Percentiles rank a stretch among this genome's conserved stretches.
Conservation (phyloP, 2,329 filamentous ascomycete genomes). For the Fusarium avenaceum region DNA sequence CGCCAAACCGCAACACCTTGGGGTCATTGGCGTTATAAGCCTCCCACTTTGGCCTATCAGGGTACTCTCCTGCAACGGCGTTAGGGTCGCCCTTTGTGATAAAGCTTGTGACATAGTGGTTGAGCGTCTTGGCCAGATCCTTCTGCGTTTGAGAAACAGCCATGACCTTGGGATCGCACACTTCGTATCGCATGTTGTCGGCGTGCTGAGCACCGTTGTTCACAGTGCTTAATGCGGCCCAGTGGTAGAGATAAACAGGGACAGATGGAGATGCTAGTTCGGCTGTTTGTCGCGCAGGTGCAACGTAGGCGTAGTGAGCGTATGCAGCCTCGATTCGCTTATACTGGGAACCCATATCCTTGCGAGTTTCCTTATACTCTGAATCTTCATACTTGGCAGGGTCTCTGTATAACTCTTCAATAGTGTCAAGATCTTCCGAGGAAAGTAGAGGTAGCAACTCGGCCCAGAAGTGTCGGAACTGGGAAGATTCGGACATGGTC, state of each 20-base stretch:
- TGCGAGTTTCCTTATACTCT: conserved; percentile 56
- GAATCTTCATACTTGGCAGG: conserved; percentile 53
- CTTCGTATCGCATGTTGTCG: conserved; percentile 64
- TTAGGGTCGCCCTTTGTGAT: conserved; percentile 63
- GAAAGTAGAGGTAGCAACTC: conserved; percentile 70
- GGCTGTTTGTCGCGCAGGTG: conserved; percentile 65
- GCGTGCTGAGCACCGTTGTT: conserved; percentile 62
- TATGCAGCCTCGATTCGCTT: conserved; percentile 68
- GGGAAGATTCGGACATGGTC: conserved; percentile 58
- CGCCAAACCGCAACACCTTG: conserved; percentile 59
- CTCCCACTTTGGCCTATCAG: conserved; percentile 54
- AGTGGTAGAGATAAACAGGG: conserved; percentile 48
- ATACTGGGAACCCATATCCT: conserved; percentile 63
- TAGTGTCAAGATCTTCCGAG: conserved; percentile 63
- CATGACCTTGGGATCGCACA: conserved; percentile 54
- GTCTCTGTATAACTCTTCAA: conserved; percentile 73
- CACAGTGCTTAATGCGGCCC: conserved; percentile 62
- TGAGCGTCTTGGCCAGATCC: conserved; percentile 58
- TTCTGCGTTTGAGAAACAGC: conserved; percentile 56
- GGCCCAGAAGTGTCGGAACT: conserved; percentile 72
- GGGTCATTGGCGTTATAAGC: conserved; percentile 48
- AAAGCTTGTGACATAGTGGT: conserved; percentile 64
- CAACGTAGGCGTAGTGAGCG: conserved; percentile 67
- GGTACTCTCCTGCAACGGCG: conserved; percentile 43
- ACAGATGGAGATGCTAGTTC: conserved; percentile 34